Percentiles rank a stretch among this genome's conserved stretches.
These are phyloP conservation scores for Fusarium oxysporum DNA, from an alignment of 2,329 filamentous ascomycete species.

Conservation along the genomic window DNA sequence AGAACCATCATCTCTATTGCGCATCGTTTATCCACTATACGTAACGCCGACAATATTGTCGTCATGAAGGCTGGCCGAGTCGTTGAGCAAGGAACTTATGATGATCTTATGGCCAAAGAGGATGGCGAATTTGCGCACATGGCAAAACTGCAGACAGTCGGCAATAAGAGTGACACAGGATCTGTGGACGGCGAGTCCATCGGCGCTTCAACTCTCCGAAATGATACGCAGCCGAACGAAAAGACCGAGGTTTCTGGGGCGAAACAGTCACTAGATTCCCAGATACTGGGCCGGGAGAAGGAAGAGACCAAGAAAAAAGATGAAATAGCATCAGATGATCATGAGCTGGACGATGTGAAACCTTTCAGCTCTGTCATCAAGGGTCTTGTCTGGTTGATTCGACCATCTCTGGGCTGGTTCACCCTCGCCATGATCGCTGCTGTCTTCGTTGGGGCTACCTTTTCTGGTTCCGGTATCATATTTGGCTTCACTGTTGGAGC, in stretches of 20 bases:
- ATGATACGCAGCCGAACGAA: slow-evolving; percentile 17
- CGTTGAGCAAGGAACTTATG: slow-evolving; percentile 72
- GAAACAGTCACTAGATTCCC: slow-evolving; percentile 2
- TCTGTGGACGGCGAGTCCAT: slow-evolving; percentile 44
- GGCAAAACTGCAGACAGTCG: slow-evolving; percentile 58
- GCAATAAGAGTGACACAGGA: slow-evolving; percentile 42
- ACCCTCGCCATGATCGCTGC: slow-evolving; percentile 55
- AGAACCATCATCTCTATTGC: slow-evolving; percentile 76
- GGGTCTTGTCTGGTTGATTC: slow-evolving; percentile 52
- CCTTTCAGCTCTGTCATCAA: slow-evolving; percentile 52
- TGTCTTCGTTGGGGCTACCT: slow-evolving; percentile 65
- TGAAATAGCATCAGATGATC: slow-evolving; percentile 43
- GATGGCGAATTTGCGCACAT: slow-evolving; percentile 62
- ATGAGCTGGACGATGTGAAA: slow-evolving; percentile 54
- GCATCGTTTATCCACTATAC: slow-evolving; percentile 70
- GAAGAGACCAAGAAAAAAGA: slow-evolving; percentile 21
- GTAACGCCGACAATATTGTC: slow-evolving; percentile 73
- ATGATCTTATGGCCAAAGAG: slow-evolving; percentile 66
- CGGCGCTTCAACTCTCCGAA: slow-evolving; percentile 24
- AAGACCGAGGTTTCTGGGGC: slow-evolving; percentile 23
- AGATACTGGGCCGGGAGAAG: slow-evolving; percentile 4
- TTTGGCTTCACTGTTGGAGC: slow-evolving; percentile 56
- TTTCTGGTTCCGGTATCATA: slow-evolving; percentile 65
- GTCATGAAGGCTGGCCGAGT: slow-evolving; percentile 71
- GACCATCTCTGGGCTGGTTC: slow-evolving; percentile 54